Conservation (phyloP, 2,329 filamentous ascomycete species). For the Reticulascus tulasneorum region DNA sequence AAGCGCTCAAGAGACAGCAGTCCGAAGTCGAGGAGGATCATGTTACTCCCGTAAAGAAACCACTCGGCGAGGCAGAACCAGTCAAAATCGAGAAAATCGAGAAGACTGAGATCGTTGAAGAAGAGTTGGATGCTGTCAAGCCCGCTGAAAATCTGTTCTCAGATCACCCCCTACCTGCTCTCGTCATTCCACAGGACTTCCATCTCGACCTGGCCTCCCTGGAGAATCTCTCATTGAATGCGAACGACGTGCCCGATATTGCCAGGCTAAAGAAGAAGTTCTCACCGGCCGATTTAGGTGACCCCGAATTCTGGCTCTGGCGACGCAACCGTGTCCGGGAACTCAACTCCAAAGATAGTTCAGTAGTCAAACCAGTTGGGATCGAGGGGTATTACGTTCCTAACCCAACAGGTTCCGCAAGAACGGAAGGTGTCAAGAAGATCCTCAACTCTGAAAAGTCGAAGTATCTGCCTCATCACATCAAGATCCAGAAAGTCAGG, state of each 20-base stretch:
- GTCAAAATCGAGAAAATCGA: slow-evolving; percentile 9
- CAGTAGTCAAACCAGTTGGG: slow-evolving; percentile 27
- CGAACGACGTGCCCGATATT: slow-evolving; percentile 45
- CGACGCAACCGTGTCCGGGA: slow-evolving; percentile 51
- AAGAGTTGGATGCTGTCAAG: slow-evolving; percentile 19
- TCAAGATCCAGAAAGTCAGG: slow-evolving; percentile 87
- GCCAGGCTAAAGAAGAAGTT: slow-evolving; percentile 46
- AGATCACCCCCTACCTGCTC: slow-evolving; percentile 41
- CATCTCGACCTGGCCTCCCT: slow-evolving; percentile 42
- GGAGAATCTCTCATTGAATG: slow-evolving; percentile 37
- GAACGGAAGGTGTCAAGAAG: slow-evolving; percentile 91
- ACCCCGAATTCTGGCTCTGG: slow-evolving; percentile 55
- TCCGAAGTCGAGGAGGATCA: slow-evolving; percentile 21
- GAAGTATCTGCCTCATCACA: slow-evolving; percentile 94
- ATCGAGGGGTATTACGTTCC: slow-evolving; percentile 75
- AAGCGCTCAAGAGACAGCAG: slow-evolving; percentile 55
- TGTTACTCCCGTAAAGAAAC: slow-evolving; percentile 21
- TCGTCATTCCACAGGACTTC: slow-evolving; percentile 41
- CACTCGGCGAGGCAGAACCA: slow-evolving; percentile 28
- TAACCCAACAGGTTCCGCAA: slow-evolving; percentile 78
- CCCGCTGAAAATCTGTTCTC: slow-evolving; percentile 46
- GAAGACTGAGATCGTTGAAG: slow-evolving; percentile 66
- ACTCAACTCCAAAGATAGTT: slow-evolving; percentile 40
- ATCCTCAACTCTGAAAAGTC: slow-evolving; percentile 97
- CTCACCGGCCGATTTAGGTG: slow-evolving; percentile 36